Base-by-base conservation (phyloP, 495 filamentous ascomycete species). In the Ramalina intermedia region DNA sequence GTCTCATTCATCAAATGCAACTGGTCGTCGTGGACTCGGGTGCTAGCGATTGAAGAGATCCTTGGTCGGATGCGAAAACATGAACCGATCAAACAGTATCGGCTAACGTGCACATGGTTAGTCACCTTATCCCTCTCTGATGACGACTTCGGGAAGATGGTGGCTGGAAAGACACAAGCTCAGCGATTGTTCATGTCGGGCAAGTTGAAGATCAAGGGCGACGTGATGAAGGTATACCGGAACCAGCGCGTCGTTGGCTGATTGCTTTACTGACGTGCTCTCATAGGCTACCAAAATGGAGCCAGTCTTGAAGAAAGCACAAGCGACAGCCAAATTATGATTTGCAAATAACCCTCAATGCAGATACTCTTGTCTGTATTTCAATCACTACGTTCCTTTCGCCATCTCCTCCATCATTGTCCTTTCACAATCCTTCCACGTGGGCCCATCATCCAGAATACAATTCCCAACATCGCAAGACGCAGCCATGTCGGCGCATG, bases 131-230 rank as follows among this genome's bases (percentile, higher is more conserved):
- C 71, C 6, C 79, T 96, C 49, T 84, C 83, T 45, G 91, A 98
- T 52, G 76, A 74, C 41, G 88, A 98, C 61, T 98, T 98, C 57
- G 73, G 66, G 24, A 77, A 77, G 60, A 76, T 98, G 48, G 80
- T 94, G 43, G 62, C 75, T 43, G 91, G 93, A 57, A 88, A 94
- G 74, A 87, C 83, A 60, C 89, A 95, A 55, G 88, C 91, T 46
- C 91, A 96, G 76, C 80, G 80, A 58, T 66, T 98, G 49, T 98
- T 96, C 71, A 96, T 98, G 88, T 75, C 75, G 7, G 91, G 91
- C 60, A 94, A 94, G 74, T 73, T 98, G 61, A 98, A 96, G 82
- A 78, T 96, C 60, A 93, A 88, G 78, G 91, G 91, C 43, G 87
- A 96, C 66, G 81, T 98, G 43, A 96, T 96, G 93, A 58, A 59